Evolutionary conservation across 1,284 basidiomycete species (phyloP).

Genomic region (Naganishia cerealis): DNA sequence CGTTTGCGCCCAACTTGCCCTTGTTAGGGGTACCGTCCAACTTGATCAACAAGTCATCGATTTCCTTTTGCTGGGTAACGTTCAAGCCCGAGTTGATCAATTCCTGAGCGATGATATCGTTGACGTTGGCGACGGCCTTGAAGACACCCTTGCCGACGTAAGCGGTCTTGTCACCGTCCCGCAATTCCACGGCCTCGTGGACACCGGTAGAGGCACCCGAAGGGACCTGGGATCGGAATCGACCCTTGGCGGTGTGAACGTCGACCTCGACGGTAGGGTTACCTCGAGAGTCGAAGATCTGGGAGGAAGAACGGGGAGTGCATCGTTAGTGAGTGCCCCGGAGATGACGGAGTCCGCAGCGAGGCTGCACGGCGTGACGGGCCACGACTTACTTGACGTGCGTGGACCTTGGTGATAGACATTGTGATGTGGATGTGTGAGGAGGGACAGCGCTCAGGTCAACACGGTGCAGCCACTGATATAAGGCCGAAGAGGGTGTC

Average conservation of each 20-base stretch:
- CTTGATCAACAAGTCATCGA: conserved; percentile 98
- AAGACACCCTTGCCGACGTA: conserved; percentile 96
- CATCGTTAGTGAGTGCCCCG: background rate
- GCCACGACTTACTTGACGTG: conserved; percentile 69
- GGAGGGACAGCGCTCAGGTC: background rate
- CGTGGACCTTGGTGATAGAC: conserved; percentile 82
- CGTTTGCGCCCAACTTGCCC: conserved; percentile 98
- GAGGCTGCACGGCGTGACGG: background rate
- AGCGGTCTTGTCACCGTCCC: conserved; percentile 87
- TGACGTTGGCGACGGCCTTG: conserved; percentile 95
- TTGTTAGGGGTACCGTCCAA: conserved; percentile 97
- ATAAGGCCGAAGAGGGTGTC: background rate
- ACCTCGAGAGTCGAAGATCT: conserved; percentile 97
- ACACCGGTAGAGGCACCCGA: conserved; percentile 98
- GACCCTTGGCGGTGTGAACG: conserved; percentile 80
- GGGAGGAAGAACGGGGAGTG: conserved; percentile 28
- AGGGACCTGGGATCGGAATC: conserved; percentile 91
- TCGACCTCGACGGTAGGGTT: conserved; percentile 75
- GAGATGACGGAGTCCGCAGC: conserved; percentile 1
- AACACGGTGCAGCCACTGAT: background rate
- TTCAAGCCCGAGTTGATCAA: conserved; percentile 82
- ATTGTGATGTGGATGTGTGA: conserved; percentile 57
- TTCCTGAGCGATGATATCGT: conserved; percentile 83
- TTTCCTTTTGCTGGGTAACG: conserved; percentile 90
- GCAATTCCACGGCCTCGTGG: conserved; percentile 98